Conservation (phyloP, 345 rosid genomes). For the Clausena lansium region DNA sequence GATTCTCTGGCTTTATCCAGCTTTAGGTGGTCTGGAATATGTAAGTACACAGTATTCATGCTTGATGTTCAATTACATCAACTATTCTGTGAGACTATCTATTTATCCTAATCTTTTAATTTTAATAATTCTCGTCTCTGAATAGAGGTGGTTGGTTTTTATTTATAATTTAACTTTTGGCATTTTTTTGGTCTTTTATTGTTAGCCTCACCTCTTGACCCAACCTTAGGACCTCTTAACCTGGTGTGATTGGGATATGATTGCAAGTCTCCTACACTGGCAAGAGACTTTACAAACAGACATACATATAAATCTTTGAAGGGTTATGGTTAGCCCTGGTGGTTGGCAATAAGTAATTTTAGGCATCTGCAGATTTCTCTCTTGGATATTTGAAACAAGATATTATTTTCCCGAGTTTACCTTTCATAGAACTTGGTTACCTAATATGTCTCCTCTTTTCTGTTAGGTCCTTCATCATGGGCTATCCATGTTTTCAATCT, state of each 20-base stretch:
- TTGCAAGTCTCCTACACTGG: background rate
- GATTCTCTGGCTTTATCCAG: conserved; percentile 75
- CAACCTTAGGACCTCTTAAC: background rate
- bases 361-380: background rate
- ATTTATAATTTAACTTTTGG: too few species aligned
- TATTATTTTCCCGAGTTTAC: background rate
- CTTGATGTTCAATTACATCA: background rate
- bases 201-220: background rate
- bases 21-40: conserved; percentile 76
- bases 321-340: background rate
- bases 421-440: background rate
- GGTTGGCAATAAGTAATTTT: background rate
- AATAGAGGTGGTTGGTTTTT: background rate
- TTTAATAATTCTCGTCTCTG: background rate
- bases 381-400: background rate
- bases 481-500: conserved; percentile 65
- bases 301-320: background rate
- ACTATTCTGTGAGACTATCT: background rate
- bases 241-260: background rate
- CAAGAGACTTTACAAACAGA: too few species aligned
- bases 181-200: too few species aligned
- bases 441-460: background rate
- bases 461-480: conserved; percentile 74
- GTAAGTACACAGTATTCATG: conserved; percentile 42
- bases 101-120: background rate